Conservation (phyloP, 129 eudicot species). For the Saussurea involucrata region DNA sequence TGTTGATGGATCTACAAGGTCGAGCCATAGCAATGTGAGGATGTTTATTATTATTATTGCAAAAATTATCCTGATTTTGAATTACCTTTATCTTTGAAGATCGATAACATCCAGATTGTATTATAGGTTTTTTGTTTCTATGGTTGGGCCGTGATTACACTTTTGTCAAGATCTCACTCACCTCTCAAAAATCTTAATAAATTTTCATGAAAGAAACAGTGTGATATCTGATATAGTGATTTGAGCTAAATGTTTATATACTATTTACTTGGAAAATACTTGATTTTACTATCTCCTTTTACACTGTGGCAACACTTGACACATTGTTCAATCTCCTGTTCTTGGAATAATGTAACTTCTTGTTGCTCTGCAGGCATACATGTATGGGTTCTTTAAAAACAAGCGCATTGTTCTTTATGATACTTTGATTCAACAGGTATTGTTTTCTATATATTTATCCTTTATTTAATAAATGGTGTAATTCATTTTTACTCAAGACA, state of each 20-base stretch:
- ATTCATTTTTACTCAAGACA: not conserved
- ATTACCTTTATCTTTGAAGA: not conserved
- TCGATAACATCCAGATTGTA: not conserved
- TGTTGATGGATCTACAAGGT: constrained; percentile 97
- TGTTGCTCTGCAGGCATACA: constrained; percentile 77
- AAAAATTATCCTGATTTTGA: not conserved
- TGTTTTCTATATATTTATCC: not conserved
- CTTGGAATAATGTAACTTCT: constrained; percentile 12
- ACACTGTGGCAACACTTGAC: not conserved
- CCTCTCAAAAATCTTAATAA: not conserved
- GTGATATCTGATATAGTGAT: not conserved
- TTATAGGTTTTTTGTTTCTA: not conserved
- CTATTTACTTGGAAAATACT: not conserved
- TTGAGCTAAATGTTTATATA: not conserved
- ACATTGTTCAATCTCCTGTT: not conserved
- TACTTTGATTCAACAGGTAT: constrained; percentile 93
- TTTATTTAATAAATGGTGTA: not conserved
- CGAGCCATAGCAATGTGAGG: constrained; percentile 99
- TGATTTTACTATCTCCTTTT: not conserved
- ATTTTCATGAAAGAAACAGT: not conserved
- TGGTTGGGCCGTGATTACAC: not conserved
- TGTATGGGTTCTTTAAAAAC: constrained; percentile 98
- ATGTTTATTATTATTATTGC: constrained; percentile 11
- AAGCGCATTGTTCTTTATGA: constrained; percentile 98
- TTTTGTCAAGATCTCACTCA: not conserved